Percentiles rank a stretch among this genome's conserved stretches.
Conservation (phyloP, 352 stramenopile species). For the Phytophthora parvispora region DNA sequence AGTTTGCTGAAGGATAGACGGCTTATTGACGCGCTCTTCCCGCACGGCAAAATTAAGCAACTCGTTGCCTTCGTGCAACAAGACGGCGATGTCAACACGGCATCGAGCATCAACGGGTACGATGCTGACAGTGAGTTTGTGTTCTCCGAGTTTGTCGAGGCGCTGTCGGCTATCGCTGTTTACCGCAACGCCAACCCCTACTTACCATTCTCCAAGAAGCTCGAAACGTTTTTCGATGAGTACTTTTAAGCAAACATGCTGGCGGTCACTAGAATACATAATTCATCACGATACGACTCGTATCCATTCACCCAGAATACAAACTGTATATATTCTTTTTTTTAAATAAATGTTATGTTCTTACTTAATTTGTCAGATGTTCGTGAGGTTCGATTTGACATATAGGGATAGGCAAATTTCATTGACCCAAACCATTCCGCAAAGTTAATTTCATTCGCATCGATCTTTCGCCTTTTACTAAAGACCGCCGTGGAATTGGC, state of each 20-base stretch:
- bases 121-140: conserved; percentile 82
- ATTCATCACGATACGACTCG: no score
- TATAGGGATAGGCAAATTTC: neutral
- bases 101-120: conserved; percentile 53
- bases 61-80: conserved; percentile 84
- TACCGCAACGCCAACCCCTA: conserved; percentile 87
- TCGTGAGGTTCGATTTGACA: neutral
- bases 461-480: conserved; percentile 97
- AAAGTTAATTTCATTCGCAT: conserved; percentile 84
- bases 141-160: conserved; percentile 85
- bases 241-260: conserved; percentile 66
- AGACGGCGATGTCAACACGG: conserved; percentile 62
- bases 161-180: conserved; percentile 73
- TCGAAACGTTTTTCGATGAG: conserved; percentile 83
- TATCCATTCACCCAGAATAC: no score
- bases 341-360: no score
- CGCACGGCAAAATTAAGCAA: conserved; percentile 78
- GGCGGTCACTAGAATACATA: neutral
- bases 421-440: conserved; percentile 43
- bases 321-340: no score
- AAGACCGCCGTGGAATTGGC: conserved; percentile 93
- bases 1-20: conserved; percentile 73
- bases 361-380: neutral
- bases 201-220: conserved; percentile 75
- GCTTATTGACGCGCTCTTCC: conserved; percentile 81